Percentiles rank a stretch among this genome's conserved stretches.
phyloP scores from a whole-genome alignment of 2,329 filamentous ascomycete genomes.

The Aphanocladium album region DNA sequence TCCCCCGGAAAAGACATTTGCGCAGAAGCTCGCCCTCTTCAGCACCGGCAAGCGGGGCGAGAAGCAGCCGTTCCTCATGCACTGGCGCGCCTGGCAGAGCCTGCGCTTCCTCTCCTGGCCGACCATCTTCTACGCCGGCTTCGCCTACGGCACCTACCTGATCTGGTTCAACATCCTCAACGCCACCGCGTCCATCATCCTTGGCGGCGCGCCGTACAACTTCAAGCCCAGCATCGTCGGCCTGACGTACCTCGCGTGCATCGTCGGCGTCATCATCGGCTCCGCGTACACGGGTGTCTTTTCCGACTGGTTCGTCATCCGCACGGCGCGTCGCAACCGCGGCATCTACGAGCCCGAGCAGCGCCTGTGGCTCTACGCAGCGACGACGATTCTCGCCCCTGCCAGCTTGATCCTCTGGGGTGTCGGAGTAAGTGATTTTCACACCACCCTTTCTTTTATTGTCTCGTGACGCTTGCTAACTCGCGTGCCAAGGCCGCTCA shows the following conservation, averaged over 20 bases:
- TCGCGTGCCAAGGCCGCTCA: conserved; percentile 23
- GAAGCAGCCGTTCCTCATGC: conserved; percentile 34
- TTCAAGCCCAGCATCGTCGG: conserved; percentile 36
- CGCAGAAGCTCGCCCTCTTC: conserved; percentile 35
- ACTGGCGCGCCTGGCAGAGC: conserved; percentile 31
- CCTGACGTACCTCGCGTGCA: conserved; percentile 32
- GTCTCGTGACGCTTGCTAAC: neutral
- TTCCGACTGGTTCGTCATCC: conserved; percentile 34
- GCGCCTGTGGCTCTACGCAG: conserved; percentile 34
- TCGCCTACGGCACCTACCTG: conserved; percentile 37
- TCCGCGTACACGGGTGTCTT: conserved; percentile 27
- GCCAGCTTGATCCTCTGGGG: conserved; percentile 28
- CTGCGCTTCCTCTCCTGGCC: conserved; percentile 36
- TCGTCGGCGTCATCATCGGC: conserved; percentile 29
- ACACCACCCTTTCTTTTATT: neutral
- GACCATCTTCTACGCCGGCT: conserved; percentile 37
- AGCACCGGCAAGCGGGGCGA: neutral
- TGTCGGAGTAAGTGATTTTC: conserved; percentile 22
- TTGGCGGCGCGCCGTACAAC: conserved; percentile 32
- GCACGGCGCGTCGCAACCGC: conserved; percentile 33
- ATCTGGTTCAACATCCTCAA: conserved; percentile 41
- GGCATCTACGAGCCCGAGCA: conserved; percentile 39
- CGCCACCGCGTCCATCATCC: conserved; percentile 36
- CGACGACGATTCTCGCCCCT: conserved; percentile 26
- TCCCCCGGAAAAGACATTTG: conserved; percentile 32